These are phyloP conservation scores for Triticum dicoccoides DNA, from an alignment of 176 grass and related monocot genomes.

Conservation along the genomic window DNA sequence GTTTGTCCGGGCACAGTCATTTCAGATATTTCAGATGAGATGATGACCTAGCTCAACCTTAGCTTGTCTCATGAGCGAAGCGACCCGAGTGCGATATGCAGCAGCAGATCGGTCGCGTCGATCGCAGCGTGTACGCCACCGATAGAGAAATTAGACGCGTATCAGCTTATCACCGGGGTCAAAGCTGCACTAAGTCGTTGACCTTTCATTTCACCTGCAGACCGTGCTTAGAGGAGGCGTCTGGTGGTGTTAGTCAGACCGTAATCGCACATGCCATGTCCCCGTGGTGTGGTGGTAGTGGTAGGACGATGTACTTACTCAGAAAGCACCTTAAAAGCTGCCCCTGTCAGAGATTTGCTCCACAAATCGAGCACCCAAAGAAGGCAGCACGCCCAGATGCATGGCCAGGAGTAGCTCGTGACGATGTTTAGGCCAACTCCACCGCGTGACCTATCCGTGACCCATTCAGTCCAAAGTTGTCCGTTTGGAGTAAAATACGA, in stretches of 20 bases:
- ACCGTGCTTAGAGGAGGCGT: not conserved
- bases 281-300: too few species aligned
- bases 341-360: not conserved
- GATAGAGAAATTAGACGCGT: conserved; percentile 19
- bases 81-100: not conserved
- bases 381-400: not conserved
- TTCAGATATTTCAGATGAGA: not conserved
- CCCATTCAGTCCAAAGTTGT: too few species aligned
- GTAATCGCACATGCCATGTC: conserved; percentile 4
- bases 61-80: not conserved
- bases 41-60: not conserved
- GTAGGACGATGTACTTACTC: not conserved
- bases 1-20: not conserved
- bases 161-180: conserved; percentile 40
- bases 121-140: conserved; percentile 10
- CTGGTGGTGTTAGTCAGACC: not conserved
- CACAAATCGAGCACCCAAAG: not conserved
- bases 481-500: too few species aligned
- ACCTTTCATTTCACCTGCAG: not conserved
- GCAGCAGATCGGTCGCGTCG: not conserved
- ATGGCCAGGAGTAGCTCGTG: not conserved
- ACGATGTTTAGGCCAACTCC: not conserved
- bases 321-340: not conserved
- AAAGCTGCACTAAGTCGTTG: conserved; percentile 17
- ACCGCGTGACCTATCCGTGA: too few species aligned